These are phyloP conservation scores for Gynandropsis gynandra DNA, from an alignment of 345 rosid genomes.

Conservation along the genomic window DNA sequence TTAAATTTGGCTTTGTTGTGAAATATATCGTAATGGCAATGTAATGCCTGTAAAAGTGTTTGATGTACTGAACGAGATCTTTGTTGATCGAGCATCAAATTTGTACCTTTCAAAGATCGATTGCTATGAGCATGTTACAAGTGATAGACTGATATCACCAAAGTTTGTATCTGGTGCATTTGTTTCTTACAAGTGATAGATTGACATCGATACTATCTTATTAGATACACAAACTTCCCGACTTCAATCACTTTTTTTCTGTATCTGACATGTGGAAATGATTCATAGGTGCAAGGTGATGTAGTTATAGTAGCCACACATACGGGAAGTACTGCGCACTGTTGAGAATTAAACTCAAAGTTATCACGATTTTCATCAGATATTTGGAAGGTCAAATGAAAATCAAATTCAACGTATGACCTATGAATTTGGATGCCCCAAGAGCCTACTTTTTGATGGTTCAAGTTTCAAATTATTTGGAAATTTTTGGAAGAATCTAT, in stretches of 20 bases:
- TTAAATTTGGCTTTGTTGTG: slow-evolving; percentile 84
- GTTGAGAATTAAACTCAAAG: too few relatives aligned
- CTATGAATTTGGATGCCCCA: too few relatives aligned
- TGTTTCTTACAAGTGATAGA: not conserved
- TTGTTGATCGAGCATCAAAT: slow-evolving; percentile 96
- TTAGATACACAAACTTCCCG: not conserved
- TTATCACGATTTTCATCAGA: too few relatives aligned
- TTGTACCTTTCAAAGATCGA: slow-evolving; percentile 96
- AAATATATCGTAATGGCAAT: slow-evolving; percentile 81
- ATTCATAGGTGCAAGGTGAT: slow-evolving; percentile 89
- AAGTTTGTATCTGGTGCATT: slow-evolving; percentile 39
- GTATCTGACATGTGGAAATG: slow-evolving; percentile 12
- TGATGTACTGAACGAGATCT: slow-evolving; percentile 86
- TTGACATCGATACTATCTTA: too few relatives aligned
- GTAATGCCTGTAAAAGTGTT: slow-evolving; percentile 89
- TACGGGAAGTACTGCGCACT: slow-evolving; percentile 98
- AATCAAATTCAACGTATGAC: too few relatives aligned
- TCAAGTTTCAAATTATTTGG: too few relatives aligned
- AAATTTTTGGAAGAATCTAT: too few relatives aligned
- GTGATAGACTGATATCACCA: slow-evolving; percentile 93
- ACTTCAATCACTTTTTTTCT: not conserved
- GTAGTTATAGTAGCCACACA: slow-evolving; percentile 98
- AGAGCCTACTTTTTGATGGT: too few relatives aligned
- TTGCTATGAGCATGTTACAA: slow-evolving; percentile 93
- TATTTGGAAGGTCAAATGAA: too few relatives aligned